Evolutionary conservation across 1,139 yeast genomes (phyloP).

Genomic region (Scheffersomyces quercinus): DNA sequence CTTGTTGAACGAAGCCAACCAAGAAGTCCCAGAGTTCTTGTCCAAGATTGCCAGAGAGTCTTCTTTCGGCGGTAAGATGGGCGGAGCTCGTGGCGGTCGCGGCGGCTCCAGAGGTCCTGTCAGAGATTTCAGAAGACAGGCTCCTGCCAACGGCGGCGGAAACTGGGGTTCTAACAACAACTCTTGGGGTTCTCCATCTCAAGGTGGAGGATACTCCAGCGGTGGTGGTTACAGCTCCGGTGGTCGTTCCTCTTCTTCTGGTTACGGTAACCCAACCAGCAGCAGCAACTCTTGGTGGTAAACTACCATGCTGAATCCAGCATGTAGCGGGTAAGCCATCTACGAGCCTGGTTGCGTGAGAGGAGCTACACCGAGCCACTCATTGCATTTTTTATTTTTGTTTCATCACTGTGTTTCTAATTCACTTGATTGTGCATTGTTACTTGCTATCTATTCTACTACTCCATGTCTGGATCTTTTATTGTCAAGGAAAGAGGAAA

Average conservation of each 20-base stretch:
- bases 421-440: conserved; percentile 17
- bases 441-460: conserved; percentile 9
- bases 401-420: conserved; percentile 9
- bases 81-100: conserved; percentile 49
- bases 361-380: no score
- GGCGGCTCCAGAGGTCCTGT: conserved; percentile 44
- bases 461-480: conserved; percentile 34
- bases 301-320: conserved; percentile 3
- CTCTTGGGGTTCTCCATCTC: conserved; percentile 13
- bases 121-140: conserved; percentile 61
- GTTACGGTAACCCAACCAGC: conserved; percentile 37
- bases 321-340: no score
- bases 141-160: conserved; percentile 30
- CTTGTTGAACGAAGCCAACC: conserved; percentile 91
- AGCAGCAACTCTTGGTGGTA: conserved; percentile 44
- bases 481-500: conserved; percentile 16
- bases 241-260: conserved; percentile 20
- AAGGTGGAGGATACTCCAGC: conserved; percentile 7
- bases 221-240: conserved; percentile 24
- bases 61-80: conserved; percentile 48
- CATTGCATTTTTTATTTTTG: conserved; percentile 2
- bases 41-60: conserved; percentile 79
- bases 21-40: conserved; percentile 91
- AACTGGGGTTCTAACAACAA: conserved; percentile 27
- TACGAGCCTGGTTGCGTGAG: no score